Percentiles rank a stretch among this genome's conserved stretches.
These are phyloP conservation scores for Trichomonas gallinae DNA, from an alignment of 208 protist species.

Conservation along the genomic window DNA sequence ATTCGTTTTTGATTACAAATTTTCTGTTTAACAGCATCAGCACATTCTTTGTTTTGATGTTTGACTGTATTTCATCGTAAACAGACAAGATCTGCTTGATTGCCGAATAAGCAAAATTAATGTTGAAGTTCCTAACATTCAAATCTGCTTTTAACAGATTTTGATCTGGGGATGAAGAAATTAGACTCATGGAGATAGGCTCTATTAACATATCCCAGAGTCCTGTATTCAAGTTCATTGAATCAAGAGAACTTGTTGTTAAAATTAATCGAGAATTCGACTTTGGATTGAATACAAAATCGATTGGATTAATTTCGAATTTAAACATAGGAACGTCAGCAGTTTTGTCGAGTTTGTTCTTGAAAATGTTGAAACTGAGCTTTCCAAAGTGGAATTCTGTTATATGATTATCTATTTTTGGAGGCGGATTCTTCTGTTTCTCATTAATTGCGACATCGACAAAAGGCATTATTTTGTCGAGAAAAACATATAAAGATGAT, in stretches of 20 bases:
- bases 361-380: neutral
- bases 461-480: neutral
- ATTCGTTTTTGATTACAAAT: neutral
- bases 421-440: neutral
- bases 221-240: neutral
- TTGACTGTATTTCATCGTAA: neutral
- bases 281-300: neutral
- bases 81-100: neutral
- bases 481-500: neutral
- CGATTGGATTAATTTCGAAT: neutral
- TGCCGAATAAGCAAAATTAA: neutral
- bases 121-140: neutral
- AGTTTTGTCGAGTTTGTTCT: neutral
- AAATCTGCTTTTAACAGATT: neutral
- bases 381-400: neutral
- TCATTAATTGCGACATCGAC: neutral
- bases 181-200: neutral
- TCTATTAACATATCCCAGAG: neutral
- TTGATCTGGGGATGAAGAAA: neutral
- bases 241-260: neutral
- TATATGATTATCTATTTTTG: neutral
- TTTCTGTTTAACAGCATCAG: neutral
- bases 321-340: neutral
- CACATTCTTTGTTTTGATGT: neutral
- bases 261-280: neutral